Evolutionary conservation across 257 asterid species (phyloP).

Genomic region (Handroanthus guayacan): DNA sequence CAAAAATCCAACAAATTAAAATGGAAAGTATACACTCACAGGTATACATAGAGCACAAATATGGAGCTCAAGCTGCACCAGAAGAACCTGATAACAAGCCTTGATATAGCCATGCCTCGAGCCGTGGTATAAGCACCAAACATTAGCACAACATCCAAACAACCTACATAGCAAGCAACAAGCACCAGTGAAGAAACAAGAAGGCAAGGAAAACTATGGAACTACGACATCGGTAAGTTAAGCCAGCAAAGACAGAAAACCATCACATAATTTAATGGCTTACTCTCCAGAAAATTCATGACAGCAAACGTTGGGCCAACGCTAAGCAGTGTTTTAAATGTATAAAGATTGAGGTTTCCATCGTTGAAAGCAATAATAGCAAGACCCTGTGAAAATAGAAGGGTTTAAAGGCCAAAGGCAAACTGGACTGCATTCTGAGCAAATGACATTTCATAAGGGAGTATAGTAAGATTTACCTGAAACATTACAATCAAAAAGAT

Average conservation of each 20-base stretch:
- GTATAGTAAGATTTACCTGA: slow-evolving; percentile 64
- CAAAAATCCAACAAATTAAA: slow-evolving; percentile 8
- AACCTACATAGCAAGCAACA: slow-evolving; percentile 58
- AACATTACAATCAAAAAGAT: slow-evolving; percentile 88
- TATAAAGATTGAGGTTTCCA: slow-evolving; percentile 67
- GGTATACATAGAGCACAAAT: slow-evolving; percentile 71
- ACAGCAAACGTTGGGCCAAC: slow-evolving; percentile 86
- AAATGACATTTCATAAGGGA: slow-evolving; percentile 30
- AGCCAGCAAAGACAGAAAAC: slow-evolving; percentile 32
- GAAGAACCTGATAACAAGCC: slow-evolving; percentile 89
- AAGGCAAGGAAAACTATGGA: slow-evolving; percentile 30
- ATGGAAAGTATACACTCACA: slow-evolving; percentile 61
- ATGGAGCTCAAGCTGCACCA: slow-evolving; percentile 84
- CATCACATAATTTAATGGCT: slow-evolving; percentile 41
- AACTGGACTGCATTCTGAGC: slow-evolving; percentile 14
- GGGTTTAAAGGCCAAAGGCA: slow-evolving; percentile 31
- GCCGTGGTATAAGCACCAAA: slow-evolving; percentile 96
- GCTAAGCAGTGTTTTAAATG: slow-evolving; percentile 82
- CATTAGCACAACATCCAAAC: slow-evolving; percentile 82
- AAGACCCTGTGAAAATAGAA: slow-evolving; percentile 65
- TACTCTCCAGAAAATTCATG: slow-evolving; percentile 93
- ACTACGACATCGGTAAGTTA: neutral
- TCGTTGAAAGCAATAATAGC: slow-evolving; percentile 81
- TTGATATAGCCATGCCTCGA: slow-evolving; percentile 96
- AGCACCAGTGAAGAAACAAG: slow-evolving; percentile 36